Conservation (phyloP, 805 yeast species). For the Yarrowia sp. region DNA sequence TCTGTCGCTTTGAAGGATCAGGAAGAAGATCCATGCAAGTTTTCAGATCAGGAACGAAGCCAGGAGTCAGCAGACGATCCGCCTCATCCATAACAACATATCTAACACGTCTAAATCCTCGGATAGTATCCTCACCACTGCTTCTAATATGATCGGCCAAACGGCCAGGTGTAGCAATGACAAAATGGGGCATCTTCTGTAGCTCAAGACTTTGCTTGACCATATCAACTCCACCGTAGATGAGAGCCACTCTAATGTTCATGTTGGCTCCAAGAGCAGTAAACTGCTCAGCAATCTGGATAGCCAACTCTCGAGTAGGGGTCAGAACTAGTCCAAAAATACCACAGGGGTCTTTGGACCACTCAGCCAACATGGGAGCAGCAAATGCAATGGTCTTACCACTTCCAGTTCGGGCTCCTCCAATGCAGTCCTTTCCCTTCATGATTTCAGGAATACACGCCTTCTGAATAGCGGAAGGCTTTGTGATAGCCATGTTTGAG, state of each 20-base stretch:
- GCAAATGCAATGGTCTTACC: constrained; percentile 98
- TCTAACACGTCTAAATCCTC: constrained; percentile 73
- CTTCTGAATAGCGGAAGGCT: constrained; percentile 82
- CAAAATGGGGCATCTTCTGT: constrained; percentile 84
- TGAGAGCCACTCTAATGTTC: constrained; percentile 75
- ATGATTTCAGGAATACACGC: constrained; percentile 87
- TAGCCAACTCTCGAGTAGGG: constrained; percentile 85
- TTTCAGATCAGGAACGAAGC: constrained; percentile 75
- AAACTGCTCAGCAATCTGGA: constrained; percentile 96
- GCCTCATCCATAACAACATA: constrained; percentile 94
- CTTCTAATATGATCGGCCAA: constrained; percentile 85
- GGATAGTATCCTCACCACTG: constrained; percentile 83
- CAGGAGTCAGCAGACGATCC: constrained; percentile 78
- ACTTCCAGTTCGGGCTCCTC: constrained; percentile 97
- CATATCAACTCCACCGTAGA: constrained; percentile 95
- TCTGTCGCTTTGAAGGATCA: constrained; percentile 68
- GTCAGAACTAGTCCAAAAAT: constrained; percentile 85
- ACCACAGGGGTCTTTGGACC: constrained; percentile 95
- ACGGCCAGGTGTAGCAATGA: constrained; percentile 96
- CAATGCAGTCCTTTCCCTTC: constrained; percentile 85
- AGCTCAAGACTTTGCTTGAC: constrained; percentile 81
- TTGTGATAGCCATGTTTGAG: constrained; percentile 70
- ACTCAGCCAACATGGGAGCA: constrained; percentile 90
- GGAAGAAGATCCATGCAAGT: constrained; percentile 74
- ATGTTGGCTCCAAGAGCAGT: constrained; percentile 85